Evolutionary conservation across 345 rosid species (phyloP).

Genomic region (Tarenaya hassleriana): DNA sequence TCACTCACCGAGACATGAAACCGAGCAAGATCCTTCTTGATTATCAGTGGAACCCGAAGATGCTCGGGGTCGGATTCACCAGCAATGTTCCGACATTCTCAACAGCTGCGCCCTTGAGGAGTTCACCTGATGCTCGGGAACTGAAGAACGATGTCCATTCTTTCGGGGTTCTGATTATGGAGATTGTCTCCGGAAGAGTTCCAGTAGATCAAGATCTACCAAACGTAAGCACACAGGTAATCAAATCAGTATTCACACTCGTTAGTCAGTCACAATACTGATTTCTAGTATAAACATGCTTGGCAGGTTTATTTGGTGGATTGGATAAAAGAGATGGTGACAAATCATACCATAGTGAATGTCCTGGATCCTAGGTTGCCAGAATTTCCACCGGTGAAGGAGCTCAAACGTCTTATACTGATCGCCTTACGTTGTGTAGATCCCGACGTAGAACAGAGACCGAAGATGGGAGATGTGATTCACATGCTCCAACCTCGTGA

Average conservation of each 20-base stretch:
- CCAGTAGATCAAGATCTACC: constrained; percentile 47
- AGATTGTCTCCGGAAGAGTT: constrained; percentile 53
- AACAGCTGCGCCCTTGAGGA: not conserved
- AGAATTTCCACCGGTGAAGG: constrained; percentile 44
- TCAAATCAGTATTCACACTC: too few relatives aligned
- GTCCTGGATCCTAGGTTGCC: constrained; percentile 58
- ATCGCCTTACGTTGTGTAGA: constrained; percentile 66
- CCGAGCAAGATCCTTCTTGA: constrained; percentile 67
- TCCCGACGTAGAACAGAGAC: constrained; percentile 50
- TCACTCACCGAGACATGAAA: constrained; percentile 49
- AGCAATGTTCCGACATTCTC: constrained; percentile 8
- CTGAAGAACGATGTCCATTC: constrained; percentile 50
- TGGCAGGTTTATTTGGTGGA: constrained; percentile 47
- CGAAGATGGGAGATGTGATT: constrained; percentile 64
- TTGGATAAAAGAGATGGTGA: constrained; percentile 68
- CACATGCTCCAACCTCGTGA: constrained; percentile 74
- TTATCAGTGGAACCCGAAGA: constrained; percentile 68
- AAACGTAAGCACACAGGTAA: constrained; percentile 27
- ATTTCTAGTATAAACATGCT: too few relatives aligned
- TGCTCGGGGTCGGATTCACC: constrained; percentile 49
- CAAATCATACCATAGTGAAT: constrained; percentile 34
- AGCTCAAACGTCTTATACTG: constrained; percentile 55
- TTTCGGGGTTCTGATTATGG: constrained; percentile 71
- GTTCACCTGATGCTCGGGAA: constrained; percentile 20
- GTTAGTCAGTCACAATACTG: too few relatives aligned